These are phyloP conservation scores for Claviceps spartinae DNA, from an alignment of 2,329 filamentous ascomycete species.

Conservation along the genomic window DNA sequence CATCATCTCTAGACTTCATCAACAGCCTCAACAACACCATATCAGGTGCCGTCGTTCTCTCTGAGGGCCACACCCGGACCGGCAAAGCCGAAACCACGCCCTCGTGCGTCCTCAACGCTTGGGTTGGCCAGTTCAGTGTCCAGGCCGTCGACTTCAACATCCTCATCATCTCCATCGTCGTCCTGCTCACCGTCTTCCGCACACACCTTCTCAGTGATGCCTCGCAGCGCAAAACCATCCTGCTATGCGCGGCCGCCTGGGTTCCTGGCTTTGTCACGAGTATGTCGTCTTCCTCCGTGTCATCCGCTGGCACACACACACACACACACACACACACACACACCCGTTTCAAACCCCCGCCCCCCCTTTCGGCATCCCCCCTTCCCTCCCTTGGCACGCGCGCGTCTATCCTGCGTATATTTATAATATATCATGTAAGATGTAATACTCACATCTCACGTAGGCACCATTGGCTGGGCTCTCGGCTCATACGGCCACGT, in stretches of 20 bases:
- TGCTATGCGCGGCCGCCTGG: slow-evolving; percentile 26
- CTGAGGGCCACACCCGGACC: slow-evolving; percentile 12
- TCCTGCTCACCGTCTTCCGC: slow-evolving; percentile 25
- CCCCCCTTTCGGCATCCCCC: too few relatives aligned
- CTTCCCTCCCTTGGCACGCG: too few relatives aligned
- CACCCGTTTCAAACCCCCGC: too few relatives aligned
- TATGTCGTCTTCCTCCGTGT: too few relatives aligned
- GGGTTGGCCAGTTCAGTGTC: slow-evolving; percentile 30
- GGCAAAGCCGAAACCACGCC: slow-evolving; percentile 10
- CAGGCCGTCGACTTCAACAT: slow-evolving; percentile 30
- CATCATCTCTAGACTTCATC: slow-evolving; percentile 20
- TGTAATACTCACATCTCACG: too few relatives aligned
- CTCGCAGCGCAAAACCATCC: slow-evolving; percentile 15
- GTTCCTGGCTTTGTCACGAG: slow-evolving; percentile 25
- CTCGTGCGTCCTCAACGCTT: slow-evolving; percentile 28
- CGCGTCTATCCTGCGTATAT: too few relatives aligned
- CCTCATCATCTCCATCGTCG: slow-evolving; percentile 29
- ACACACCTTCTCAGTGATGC: slow-evolving; percentile 20
- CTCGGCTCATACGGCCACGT: slow-evolving; percentile 17
- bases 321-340: too few relatives aligned
- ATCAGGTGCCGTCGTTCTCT: slow-evolving; percentile 24
- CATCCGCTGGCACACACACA: too few relatives aligned
- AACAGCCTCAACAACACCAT: slow-evolving; percentile 29
- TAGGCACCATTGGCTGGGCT: slow-evolving; percentile 3
- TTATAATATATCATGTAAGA: too few relatives aligned